Conservation (phyloP, 2,329 filamentous ascomycete genomes). For the Chrysoporthe cubensis region DNA sequence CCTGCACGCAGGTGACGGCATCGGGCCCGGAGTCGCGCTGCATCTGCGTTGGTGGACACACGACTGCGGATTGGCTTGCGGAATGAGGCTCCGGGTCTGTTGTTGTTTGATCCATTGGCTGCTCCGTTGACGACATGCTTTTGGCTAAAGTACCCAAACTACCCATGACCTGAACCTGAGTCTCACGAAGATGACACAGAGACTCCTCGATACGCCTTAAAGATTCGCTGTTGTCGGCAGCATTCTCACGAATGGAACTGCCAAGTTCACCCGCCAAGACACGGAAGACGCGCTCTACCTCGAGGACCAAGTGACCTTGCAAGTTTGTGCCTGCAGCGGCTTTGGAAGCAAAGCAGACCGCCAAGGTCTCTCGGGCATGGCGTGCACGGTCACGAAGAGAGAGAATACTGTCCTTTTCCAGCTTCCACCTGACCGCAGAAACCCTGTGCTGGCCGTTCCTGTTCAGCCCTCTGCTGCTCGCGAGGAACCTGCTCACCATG, state of each 20-base stretch:
- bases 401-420: background rate
- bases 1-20: background rate
- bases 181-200: background rate
- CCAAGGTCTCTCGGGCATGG: background rate
- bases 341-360: background rate
- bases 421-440: background rate
- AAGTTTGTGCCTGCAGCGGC: background rate
- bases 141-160: background rate
- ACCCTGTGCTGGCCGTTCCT: background rate
- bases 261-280: slow-evolving; percentile 2
- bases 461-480: background rate
- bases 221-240: background rate
- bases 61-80: background rate
- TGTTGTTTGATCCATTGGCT: background rate
- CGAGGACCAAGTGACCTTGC: background rate
- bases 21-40: background rate
- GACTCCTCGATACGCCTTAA: background rate
- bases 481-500: background rate
- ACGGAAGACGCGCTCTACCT: background rate
- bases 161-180: background rate
- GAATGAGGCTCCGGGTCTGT: background rate
- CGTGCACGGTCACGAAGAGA: background rate
- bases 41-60: background rate
- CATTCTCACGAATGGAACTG: background rate
- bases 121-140: background rate